Base-by-base conservation (phyloP, 2,329 filamentous ascomycete species). In the Pseudogymnoascus sp. region DNA sequence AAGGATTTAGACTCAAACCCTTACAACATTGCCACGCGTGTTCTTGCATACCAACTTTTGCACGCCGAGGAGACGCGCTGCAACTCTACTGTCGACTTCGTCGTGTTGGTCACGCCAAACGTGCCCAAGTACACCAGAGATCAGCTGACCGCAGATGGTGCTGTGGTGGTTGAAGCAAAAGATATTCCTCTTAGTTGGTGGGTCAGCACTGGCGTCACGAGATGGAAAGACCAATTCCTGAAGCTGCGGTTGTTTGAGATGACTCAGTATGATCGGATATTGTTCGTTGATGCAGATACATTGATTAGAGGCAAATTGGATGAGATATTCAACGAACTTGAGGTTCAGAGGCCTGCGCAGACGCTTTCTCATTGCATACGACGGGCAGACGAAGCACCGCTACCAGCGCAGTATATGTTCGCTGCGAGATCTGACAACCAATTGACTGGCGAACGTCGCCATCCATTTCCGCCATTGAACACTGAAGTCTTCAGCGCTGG, bases 221-320 rank as follows among this genome's bases (percentile, higher is more conserved):
- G 77, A 42, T 79, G 75, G 75, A 74, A 74, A 37, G 76, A 79
- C 63, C 72, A 75, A 63, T 77, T 78, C 66, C 75, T 73, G 21
- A 79, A 79, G 68, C 71, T 80, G 14, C 73, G 75, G 10, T 65
- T 78, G 5, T 74, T 78, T 47, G 70, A 77, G 62, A 70, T 77
- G 70, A 74, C 72, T 3, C 67, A 78, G 60, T 79, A 75, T 67
- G 71, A 75, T 10, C 72, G 75, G 4, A 66, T 79, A 25, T 70
- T 77, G n/a, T 78, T 77, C 66, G 68, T 79, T 65, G 77, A 80
- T 64, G 74, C 76, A 23, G 78, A 80, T 66, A 77, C 73, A 8
- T 63, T 78, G 16, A 65, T 79, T 38, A 73, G 70, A 3, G 63
- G 67, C 2, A 72, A 68, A 0, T 67, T 79, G 10, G 76, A 78